A percentile compares a stretch with the other conserved stretches of the same genome.
Evolutionary conservation across 768 basidiomycete genomes (phyloP).

Genomic region (Tylopilus subfusipes): DNA sequence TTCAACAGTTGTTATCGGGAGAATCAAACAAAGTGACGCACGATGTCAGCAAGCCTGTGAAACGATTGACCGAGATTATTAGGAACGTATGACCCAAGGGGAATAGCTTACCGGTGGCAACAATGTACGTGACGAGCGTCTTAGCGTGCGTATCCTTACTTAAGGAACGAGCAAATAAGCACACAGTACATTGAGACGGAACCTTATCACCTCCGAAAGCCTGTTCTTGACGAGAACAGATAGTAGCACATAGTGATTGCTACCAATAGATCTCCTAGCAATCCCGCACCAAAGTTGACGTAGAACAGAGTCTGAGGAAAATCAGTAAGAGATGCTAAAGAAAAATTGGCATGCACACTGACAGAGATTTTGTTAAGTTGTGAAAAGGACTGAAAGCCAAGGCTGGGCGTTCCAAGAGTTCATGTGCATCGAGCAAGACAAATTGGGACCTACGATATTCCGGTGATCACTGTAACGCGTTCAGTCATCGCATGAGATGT

Average conservation of each 20-base stretch:
- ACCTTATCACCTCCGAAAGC: constrained; percentile 41
- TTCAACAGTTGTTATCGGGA: neutral
- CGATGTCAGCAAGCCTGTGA: constrained; percentile 38
- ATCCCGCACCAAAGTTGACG: constrained; percentile 47
- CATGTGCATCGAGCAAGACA: neutral
- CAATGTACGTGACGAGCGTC: constrained; percentile 45
- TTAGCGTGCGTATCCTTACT: constrained; percentile 50
- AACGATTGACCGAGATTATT: constrained; percentile 6
- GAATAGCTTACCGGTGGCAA: constrained; percentile 47
- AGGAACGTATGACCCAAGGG: constrained; percentile 11
- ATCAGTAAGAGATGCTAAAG: neutral
- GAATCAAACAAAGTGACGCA: constrained; percentile 24
- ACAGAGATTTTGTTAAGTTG: constrained; percentile 42
- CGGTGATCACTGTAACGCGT: constrained; percentile 41
- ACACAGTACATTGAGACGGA: neutral
- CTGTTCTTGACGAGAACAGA: constrained; percentile 46
- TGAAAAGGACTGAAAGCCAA: constrained; percentile 33
- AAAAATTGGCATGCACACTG: constrained; percentile 5
- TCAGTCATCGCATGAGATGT: neutral
- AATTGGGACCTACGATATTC: constrained; percentile 41
- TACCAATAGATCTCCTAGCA: constrained; percentile 49
- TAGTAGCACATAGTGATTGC: constrained; percentile 47
- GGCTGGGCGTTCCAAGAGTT: constrained; percentile 28
- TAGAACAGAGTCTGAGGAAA: constrained; percentile 45
- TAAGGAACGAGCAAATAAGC: neutral